These are phyloP conservation scores for Mucor lusitanicus DNA, from an alignment of 371 early-diverging fungal species.

Conservation along the genomic window DNA sequence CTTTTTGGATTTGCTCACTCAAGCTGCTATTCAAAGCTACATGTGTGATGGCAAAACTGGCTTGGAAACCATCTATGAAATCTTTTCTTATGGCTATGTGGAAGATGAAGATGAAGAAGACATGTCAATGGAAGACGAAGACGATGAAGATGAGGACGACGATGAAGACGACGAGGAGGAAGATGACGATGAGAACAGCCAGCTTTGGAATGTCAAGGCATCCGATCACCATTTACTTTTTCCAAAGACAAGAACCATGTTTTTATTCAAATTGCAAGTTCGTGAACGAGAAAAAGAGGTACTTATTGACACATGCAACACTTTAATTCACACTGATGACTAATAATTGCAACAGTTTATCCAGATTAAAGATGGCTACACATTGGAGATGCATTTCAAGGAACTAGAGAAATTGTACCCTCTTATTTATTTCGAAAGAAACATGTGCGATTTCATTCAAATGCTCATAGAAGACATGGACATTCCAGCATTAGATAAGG, in stretches of 20 bases:
- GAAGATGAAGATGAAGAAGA: slow-evolving; percentile 48
- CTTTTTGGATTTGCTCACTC: slow-evolving; percentile 60
- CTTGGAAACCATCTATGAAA: slow-evolving; percentile 53
- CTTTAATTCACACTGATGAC: not conserved
- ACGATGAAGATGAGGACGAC: slow-evolving; percentile 20
- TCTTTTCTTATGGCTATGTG: slow-evolving; percentile 61
- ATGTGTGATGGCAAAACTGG: slow-evolving; percentile 58
- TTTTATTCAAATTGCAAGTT: slow-evolving; percentile 46
- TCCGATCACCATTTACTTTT: slow-evolving; percentile 53
- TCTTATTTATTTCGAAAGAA: slow-evolving; percentile 43
- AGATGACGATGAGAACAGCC: slow-evolving; percentile 28
- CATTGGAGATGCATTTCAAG: slow-evolving; percentile 52
- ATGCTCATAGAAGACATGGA: slow-evolving; percentile 47
- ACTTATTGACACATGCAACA: not conserved
- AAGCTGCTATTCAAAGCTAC: slow-evolving; percentile 62
- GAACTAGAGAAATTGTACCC: slow-evolving; percentile 56
- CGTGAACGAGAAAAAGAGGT: slow-evolving; percentile 54
- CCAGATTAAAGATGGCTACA: slow-evolving; percentile 28
- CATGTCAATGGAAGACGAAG: slow-evolving; percentile 14
- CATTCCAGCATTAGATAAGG: slow-evolving; percentile 45
- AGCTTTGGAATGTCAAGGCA: slow-evolving; percentile 46
- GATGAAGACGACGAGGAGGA: slow-evolving; percentile 25
- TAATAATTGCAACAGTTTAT: slow-evolving; percentile 33
- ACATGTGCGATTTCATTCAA: slow-evolving; percentile 48
- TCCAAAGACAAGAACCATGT: slow-evolving; percentile 55